Conservation (phyloP, 495 filamentous ascomycete genomes). For the Chaetomium cochliodes region DNA sequence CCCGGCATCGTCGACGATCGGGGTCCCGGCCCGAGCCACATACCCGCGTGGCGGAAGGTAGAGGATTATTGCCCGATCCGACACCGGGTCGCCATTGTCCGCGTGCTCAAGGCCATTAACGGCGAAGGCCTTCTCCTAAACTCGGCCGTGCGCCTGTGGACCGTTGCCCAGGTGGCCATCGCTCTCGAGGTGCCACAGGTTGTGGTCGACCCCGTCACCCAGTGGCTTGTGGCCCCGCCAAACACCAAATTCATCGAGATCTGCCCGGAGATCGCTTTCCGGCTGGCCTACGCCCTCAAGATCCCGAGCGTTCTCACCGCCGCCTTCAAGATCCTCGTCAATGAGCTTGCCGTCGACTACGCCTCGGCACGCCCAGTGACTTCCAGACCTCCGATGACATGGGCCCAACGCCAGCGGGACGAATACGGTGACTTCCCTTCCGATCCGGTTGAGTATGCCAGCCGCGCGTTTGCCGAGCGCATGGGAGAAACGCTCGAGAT, state of each 20-base stretch:
- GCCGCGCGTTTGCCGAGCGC: slow-evolving; percentile 29
- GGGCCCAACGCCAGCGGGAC: slow-evolving; percentile 30
- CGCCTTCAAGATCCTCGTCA: slow-evolving; percentile 47
- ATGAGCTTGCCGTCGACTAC: slow-evolving; percentile 61
- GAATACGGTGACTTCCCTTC: slow-evolving; percentile 37
- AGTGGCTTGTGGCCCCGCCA: slow-evolving; percentile 45
- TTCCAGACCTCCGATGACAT: slow-evolving; percentile 19
- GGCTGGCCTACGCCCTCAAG: slow-evolving; percentile 40
- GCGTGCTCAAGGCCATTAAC: slow-evolving; percentile 55
- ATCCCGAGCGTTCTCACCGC: slow-evolving; percentile 38
- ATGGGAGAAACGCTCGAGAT: slow-evolving; percentile 21
- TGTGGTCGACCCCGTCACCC: slow-evolving; percentile 37
- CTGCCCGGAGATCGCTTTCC: slow-evolving; percentile 46
- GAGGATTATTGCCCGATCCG: slow-evolving; percentile 60
- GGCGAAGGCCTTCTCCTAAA: slow-evolving; percentile 54
- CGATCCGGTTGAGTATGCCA: slow-evolving; percentile 36
- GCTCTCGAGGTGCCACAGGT: slow-evolving; percentile 51
- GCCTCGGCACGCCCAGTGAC: slow-evolving; percentile 42
- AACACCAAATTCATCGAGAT: slow-evolving; percentile 49
- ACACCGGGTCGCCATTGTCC: slow-evolving; percentile 60
- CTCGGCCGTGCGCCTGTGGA: slow-evolving; percentile 65
- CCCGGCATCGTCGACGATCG: slow-evolving; percentile 30
- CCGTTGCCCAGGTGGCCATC: slow-evolving; percentile 59
- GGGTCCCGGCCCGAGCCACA: neutral
- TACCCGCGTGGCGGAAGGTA: slow-evolving; percentile 34